These are phyloP conservation scores for Paspalum vaginatum DNA, from an alignment of 176 grass and related monocot species.

Conservation along the genomic window DNA sequence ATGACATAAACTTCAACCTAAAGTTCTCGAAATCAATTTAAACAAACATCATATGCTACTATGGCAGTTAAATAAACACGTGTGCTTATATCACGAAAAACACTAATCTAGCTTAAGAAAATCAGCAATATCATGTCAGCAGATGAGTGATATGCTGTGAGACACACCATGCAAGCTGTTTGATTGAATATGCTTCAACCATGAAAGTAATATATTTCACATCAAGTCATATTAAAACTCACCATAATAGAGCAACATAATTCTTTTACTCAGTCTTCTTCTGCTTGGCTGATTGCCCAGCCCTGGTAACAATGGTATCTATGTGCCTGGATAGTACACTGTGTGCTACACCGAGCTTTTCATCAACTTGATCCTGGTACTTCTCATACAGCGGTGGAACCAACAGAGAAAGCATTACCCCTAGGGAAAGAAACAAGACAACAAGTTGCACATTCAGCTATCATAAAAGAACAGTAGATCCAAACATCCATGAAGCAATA, in stretches of 20 bases:
- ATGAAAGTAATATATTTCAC: conserved; percentile 5
- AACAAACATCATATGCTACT: too few species aligned
- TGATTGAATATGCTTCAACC: conserved; percentile 2
- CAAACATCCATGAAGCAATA: conserved; percentile 24
- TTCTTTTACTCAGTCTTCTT: conserved; percentile 83
- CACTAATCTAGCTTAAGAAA: not conserved
- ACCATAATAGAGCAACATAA: conserved; percentile 29
- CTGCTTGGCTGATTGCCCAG: conserved; percentile 63
- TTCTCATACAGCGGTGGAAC: conserved; percentile 83
- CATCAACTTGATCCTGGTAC: conserved; percentile 87
- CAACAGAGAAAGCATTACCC: conserved; percentile 54
- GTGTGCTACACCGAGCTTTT: conserved; percentile 65
- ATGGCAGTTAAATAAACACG: not conserved
- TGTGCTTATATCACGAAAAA: not conserved
- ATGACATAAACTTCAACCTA: not conserved
- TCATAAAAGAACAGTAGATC: not conserved
- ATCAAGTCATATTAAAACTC: conserved; percentile 15
- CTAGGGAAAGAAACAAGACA: conserved; percentile 41
- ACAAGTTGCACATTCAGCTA: conserved; percentile 1
- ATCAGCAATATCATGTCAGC: not conserved
- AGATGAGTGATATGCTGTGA: not conserved
- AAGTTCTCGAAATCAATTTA: not conserved
- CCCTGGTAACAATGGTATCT: conserved; percentile 45
- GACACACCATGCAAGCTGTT: not conserved
- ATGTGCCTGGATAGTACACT: conserved; percentile 61